phyloP scores from a whole-genome alignment of 2,329 filamentous ascomycete genomes.

The Didymella glomerata region DNA sequence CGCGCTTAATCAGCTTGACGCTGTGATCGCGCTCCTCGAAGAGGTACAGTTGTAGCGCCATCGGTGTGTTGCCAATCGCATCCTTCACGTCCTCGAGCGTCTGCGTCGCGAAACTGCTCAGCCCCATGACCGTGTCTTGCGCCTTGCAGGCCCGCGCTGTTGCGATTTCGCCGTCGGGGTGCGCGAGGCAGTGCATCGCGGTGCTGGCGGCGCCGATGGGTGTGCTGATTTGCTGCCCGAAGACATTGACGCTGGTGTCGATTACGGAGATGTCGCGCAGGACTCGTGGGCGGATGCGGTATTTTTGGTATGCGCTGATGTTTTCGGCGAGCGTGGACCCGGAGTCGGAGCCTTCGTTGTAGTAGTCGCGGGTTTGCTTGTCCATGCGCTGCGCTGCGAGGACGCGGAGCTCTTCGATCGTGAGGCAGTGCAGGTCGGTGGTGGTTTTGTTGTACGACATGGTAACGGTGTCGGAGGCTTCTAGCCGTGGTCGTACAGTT shows the following conservation, averaged over 20 bases:
- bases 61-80: constrained; percentile 49
- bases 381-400: constrained; percentile 42
- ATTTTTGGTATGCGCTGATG: constrained; percentile 41
- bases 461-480: not conserved
- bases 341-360: constrained; percentile 39
- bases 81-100: constrained; percentile 58
- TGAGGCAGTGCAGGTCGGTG: constrained; percentile 40
- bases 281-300: constrained; percentile 47
- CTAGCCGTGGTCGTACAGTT: not conserved
- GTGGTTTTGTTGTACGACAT: constrained; percentile 30
- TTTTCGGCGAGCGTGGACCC: constrained; percentile 39
- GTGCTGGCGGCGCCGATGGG: constrained; percentile 55
- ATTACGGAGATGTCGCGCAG: constrained; percentile 52
- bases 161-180: constrained; percentile 55
- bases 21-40: constrained; percentile 41
- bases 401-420: constrained; percentile 37
- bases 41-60: constrained; percentile 56
- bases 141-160: constrained; percentile 53
- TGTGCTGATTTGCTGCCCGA: constrained; percentile 37
- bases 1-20: constrained; percentile 32
- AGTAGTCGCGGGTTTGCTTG: constrained; percentile 44
- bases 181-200: constrained; percentile 55
- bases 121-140: constrained; percentile 49
- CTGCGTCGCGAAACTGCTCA: constrained; percentile 53
- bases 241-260: constrained; percentile 44